A percentile compares a stretch with the other conserved stretches of the same genome.
Evolutionary conservation across 345 rosid genomes (phyloP).

Genomic region (Firmiana major): DNA sequence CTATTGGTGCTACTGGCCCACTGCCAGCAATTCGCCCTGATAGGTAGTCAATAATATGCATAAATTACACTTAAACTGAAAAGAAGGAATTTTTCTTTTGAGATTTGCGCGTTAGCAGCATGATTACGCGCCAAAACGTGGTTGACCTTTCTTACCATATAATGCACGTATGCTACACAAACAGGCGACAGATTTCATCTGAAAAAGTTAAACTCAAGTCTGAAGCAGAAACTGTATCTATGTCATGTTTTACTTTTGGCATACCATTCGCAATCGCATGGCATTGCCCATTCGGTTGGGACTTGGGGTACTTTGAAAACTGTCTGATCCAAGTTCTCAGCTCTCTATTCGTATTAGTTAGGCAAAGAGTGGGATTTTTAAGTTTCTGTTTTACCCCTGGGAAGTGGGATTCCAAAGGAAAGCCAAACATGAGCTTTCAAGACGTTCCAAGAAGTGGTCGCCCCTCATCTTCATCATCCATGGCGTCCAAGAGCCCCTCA

Average conservation of each 20-base stretch:
- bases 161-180: background rate
- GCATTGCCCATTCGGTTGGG: too few relatives aligned
- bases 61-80: too few relatives aligned
- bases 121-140: background rate
- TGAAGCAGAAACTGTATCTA: background rate
- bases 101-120: background rate
- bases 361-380: background rate
- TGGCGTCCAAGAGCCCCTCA: conserved; percentile 36
- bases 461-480: conserved; percentile 28
- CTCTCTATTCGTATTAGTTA: background rate
- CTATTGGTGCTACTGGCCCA: background rate
- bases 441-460: conserved; percentile 37
- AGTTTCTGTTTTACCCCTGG: background rate
- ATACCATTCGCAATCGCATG: too few relatives aligned
- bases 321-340: background rate
- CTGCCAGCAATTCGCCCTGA: background rate
- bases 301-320: background rate
- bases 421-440: conserved; percentile 50
- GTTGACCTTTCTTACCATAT: background rate
- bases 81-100: too few relatives aligned
- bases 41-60: background rate
- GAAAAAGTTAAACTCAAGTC: background rate
- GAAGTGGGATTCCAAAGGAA: background rate
- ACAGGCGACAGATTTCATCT: background rate
- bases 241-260: too few relatives aligned